phyloP scores from a whole-genome alignment of 805 yeast species.

The Saccharomycopsis javanensis region DNA sequence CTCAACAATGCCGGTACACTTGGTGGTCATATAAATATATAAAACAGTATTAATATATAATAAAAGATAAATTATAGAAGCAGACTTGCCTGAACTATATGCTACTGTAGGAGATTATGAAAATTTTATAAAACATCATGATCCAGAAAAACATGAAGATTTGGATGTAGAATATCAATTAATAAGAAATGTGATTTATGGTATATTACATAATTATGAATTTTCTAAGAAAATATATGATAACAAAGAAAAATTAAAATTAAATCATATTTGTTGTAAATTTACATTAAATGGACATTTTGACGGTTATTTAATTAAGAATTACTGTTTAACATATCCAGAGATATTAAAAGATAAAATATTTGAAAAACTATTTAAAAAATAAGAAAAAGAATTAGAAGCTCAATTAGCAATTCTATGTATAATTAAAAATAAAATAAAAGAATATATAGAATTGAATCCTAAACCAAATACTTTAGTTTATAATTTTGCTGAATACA shows the following conservation, averaged over 20 bases:
- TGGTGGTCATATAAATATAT: too few relatives aligned
- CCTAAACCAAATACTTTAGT: background rate
- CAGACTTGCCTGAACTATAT: too few relatives aligned
- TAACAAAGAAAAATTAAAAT: background rate
- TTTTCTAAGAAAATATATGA: background rate
- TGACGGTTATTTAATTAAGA: background rate
- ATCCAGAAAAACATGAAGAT: background rate
- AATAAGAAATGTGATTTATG: background rate
- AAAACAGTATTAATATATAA: too few relatives aligned
- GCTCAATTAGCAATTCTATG: background rate
- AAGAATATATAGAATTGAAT: background rate
- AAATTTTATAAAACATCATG: background rate
- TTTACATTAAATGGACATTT: background rate
- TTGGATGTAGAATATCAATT: background rate
- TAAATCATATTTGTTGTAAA: background rate
- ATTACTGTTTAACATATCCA: background rate
- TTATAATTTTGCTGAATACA: background rate
- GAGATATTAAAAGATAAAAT: background rate
- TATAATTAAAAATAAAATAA: background rate
- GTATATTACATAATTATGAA: background rate
- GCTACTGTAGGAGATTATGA: background rate
- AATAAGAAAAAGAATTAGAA: background rate
- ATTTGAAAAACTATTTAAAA: background rate
- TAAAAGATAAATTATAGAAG: too few relatives aligned
- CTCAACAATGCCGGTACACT: too few relatives aligned